A percentile compares a stretch with the other conserved stretches of the same genome.
phyloP scores from a whole-genome alignment of 768 basidiomycete species.

The Trametes sanguinea region DNA sequence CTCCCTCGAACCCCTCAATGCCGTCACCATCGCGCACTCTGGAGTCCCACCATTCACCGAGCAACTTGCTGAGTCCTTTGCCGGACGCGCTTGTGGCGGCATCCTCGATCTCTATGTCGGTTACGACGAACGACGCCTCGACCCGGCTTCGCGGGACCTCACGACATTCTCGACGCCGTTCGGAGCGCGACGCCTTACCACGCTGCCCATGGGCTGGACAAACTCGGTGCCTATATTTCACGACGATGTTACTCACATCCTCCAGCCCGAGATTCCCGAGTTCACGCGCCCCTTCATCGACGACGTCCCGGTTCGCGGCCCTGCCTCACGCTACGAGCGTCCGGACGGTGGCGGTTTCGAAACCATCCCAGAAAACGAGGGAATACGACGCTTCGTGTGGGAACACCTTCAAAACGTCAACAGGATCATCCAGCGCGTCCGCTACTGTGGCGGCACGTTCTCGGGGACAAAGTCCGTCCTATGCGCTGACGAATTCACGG shows the following conservation, averaged over 20 bases:
- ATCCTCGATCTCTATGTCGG: constrained; percentile 36
- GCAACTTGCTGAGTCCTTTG: constrained; percentile 20
- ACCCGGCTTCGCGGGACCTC: neutral
- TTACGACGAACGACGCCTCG: constrained; percentile 19
- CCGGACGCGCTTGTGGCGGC: constrained; percentile 24
- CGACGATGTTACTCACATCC: constrained; percentile 16
- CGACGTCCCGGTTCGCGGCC: too few species aligned
- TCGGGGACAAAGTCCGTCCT: constrained; percentile 10
- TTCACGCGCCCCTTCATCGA: constrained; percentile 18
- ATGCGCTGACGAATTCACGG: constrained; percentile 2
- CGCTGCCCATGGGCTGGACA: too few species aligned
- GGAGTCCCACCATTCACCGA: constrained; percentile 2
- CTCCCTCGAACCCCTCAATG: constrained; percentile 30
- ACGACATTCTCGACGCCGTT: too few species aligned
- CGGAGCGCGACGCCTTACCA: too few species aligned
- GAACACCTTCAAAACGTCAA: constrained; percentile 30
- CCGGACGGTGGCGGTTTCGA: too few species aligned
- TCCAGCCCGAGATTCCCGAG: constrained; percentile 22
- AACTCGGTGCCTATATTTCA: constrained; percentile 1
- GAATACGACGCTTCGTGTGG: too few species aligned
- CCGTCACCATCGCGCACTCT: constrained; percentile 24
- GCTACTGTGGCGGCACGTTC: constrained; percentile 29
- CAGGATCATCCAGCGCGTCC: constrained; percentile 36
- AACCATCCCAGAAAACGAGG: too few species aligned
- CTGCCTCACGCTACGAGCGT: too few species aligned